Conservation (phyloP, 371 early-diverging fungal species). For the Mucor mucedo region DNA sequence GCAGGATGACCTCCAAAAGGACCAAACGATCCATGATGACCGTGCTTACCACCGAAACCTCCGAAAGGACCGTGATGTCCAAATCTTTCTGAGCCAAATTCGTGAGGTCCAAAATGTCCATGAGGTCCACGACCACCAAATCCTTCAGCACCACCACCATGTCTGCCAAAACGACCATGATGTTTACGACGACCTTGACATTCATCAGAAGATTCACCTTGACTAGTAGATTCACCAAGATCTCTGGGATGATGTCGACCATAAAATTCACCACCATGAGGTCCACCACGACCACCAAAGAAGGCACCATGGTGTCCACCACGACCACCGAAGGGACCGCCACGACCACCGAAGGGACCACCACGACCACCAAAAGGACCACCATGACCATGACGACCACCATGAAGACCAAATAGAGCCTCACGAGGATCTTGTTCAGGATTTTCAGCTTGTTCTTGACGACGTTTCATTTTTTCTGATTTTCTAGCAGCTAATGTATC, state of each 20-base stretch:
- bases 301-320: not conserved
- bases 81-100: not conserved
- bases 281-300: not conserved
- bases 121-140: too few relatives aligned
- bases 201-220: too few relatives aligned
- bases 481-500: conserved; percentile 1
- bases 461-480: not conserved
- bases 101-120: too few relatives aligned
- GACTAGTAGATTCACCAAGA: too few relatives aligned
- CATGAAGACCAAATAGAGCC: not conserved
- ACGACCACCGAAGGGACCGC: not conserved
- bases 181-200: too few relatives aligned
- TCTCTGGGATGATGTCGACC: too few relatives aligned
- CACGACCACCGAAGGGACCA: not conserved
- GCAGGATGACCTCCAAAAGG: not conserved
- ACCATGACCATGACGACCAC: not conserved
- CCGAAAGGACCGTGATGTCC: not conserved
- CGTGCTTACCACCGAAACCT: too few relatives aligned
- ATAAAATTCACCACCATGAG: not conserved
- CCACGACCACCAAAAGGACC: not conserved
- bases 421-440: conserved; percentile 1
- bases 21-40: too few relatives aligned
- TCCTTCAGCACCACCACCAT: too few relatives aligned
- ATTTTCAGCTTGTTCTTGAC: conserved; percentile 7
- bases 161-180: too few relatives aligned